Evolutionary conservation across 192 early-diverging fungal genomes (phyloP).

Genomic region (Phlyctochytrium bullatum): DNA sequence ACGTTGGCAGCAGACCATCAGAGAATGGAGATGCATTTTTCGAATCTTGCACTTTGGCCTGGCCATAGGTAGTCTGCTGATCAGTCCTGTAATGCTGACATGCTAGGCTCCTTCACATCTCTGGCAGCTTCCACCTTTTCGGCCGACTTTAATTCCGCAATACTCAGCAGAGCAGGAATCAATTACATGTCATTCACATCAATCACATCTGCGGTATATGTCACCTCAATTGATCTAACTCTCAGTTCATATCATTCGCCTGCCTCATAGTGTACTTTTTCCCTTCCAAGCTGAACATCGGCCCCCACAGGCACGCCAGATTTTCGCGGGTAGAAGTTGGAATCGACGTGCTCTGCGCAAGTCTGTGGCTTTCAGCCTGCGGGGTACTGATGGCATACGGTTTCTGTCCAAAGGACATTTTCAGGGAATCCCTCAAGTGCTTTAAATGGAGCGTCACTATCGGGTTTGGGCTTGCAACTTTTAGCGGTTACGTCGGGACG

Average conservation of each 20-base stretch:
- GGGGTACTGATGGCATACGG: slow-evolving; percentile 29
- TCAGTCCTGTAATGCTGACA: neutral
- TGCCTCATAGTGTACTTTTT: slow-evolving; percentile 47
- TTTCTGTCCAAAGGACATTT: slow-evolving; percentile 26
- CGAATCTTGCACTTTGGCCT: slow-evolving; percentile 16
- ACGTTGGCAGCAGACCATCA: slow-evolving; percentile 2
- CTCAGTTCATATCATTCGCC: slow-evolving; percentile 45
- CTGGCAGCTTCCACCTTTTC: slow-evolving; percentile 41
- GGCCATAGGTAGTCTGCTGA: slow-evolving; percentile 8
- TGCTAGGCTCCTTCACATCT: slow-evolving; percentile 37
- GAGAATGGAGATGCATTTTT: slow-evolving; percentile 18
- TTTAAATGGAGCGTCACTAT: slow-evolving; percentile 38
- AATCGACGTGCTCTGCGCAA: slow-evolving; percentile 36
- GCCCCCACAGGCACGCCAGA: slow-evolving; percentile 44
- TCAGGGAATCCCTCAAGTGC: slow-evolving; percentile 10
- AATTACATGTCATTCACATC: slow-evolving; percentile 43
- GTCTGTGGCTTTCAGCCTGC: slow-evolving; percentile 39
- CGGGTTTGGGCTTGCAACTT: slow-evolving; percentile 38
- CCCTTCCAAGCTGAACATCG: slow-evolving; percentile 41
- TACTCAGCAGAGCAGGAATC: slow-evolving; percentile 42
- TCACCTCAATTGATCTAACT: neutral
- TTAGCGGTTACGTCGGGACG: slow-evolving; percentile 28
- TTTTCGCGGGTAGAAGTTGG: slow-evolving; percentile 43
- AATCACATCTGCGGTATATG: slow-evolving; percentile 36
- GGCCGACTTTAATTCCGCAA: slow-evolving; percentile 42